Base-by-base conservation (phyloP, 805 yeast genomes). In the Yarrowia sp. region DNA sequence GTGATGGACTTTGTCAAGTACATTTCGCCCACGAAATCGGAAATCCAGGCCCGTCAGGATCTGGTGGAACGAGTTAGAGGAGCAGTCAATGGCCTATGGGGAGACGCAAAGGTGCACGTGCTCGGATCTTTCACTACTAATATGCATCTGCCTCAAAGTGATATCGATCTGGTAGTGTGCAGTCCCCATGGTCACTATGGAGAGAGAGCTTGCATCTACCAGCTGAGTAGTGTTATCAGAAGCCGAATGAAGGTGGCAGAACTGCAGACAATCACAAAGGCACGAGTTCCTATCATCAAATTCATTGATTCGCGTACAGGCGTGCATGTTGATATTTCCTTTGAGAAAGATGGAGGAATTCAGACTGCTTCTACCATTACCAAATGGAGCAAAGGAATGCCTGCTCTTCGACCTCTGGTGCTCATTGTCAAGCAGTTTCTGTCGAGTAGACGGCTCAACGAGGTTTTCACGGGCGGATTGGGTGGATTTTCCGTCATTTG, bases 41-140 rank as follows among this genome's bases (percentile, higher is more conserved):
- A 93, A 70, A 88, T 89, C 65, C 74, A 78, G 47, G 77, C 82
- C 4, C 84, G 98, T 72, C 88, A 89, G 69, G 74, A 74, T 5
- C 86, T 90, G 2, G 87, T 93, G 32, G 75, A 79, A 41, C 80
- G 83, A 62, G 76, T 95, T 36, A 84, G 87, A 67, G 72, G 74
- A 7, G 80, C 84, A 0, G 82, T 84, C 3, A 75, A 78, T 6
- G 73, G 75, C 1, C 77, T 87, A 63, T 93, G 98, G 97, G 86
- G 86, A 0, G 89, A 85, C 67, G 86, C 93, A 14, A 88, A 87
- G 65, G 84, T 89, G 4, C 87, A 87, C 67, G 96, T 92, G 8
- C 93, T 95, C 78, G 99, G 99, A 0, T 92, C 98, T 0, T 89
- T 84, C 74, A 97, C 98, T 0, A 92, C 98, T 0, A 97, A 92